Base-by-base conservation (phyloP, 805 yeast genomes). In the Schizosaccharomyces lindneri region DNA sequence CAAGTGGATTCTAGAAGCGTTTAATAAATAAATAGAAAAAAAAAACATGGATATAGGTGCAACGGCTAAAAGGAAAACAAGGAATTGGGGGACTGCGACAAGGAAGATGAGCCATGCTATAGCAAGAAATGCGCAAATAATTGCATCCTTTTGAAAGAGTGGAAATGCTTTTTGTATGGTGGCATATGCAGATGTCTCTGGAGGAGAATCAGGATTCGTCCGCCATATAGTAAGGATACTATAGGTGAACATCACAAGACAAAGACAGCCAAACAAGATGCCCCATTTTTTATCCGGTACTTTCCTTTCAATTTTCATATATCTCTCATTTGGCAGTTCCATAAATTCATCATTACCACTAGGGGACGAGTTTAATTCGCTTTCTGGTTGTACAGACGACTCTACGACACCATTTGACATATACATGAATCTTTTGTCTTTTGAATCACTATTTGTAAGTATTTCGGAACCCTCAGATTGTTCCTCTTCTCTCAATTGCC, bases 21-120 rank as follows among this genome's bases (percentile, higher is more conserved):
- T 46, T 6, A 46, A 46, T 24, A 46, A 46, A 24, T 46, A 46
- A 24, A 46, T 24, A 46, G 51, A n/a, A 46, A 46, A 46, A 46
- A 24, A 21, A 64, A 17, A 68, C 72, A 17, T 65, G 55, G 7
- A 65, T 59, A 43, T 68, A 62, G 31, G 71, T 71, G 4, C 68
- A 43, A 24, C 69, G 55, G 51, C 69, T 64, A 17, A 67, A 63
- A 71, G 71, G 68, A 17, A 72, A 64, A 72, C 71, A 68, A 36
- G 65, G 64, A 46, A 46, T 7, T 24, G 51, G 27, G 51, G 51
- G 27, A 46, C 17, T 46, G 51, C 51, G 51, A 46, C 51, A 6
- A 46, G 24, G 27, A 9, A 46, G 11, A 46, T n/a, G 51, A 51
- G 57, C 57, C 57, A 51, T 24, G 27, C 19, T 9, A 51, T 39